phyloP scores from a whole-genome alignment of 257 asterid species.

The Solanum ossicruentum region DNA sequence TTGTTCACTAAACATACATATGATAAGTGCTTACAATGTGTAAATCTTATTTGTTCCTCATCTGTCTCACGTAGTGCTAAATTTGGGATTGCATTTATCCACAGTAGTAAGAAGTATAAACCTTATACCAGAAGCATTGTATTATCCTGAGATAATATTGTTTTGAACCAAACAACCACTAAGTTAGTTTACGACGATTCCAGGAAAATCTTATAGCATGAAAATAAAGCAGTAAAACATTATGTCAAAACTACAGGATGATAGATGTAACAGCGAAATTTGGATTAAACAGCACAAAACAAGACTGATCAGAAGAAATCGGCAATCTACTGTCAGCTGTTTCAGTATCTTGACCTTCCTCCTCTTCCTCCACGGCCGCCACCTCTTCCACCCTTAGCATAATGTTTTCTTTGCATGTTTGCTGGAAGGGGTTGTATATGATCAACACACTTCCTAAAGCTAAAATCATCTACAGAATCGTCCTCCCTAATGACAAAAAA shows the following conservation, averaged over 20 bases:
- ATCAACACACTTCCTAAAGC: conserved; percentile 92
- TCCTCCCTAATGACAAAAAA: conserved; percentile 80
- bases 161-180: background rate
- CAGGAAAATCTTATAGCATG: background rate
- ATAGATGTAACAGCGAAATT: background rate
- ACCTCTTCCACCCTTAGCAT: conserved; percentile 46
- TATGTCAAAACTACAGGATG: background rate
- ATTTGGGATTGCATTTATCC: no score
- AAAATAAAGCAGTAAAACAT: background rate
- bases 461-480: conserved; percentile 68
- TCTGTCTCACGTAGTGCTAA: no score
- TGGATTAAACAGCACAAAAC: background rate
- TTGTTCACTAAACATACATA: background rate
- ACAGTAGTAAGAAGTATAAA: no score
- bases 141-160: background rate
- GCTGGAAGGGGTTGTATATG: conserved; percentile 71
- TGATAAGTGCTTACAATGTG: background rate
- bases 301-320: background rate
- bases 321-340: background rate
- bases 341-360: conserved; percentile 27
- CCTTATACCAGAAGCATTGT: background rate
- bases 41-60: no score
- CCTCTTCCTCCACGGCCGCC: conserved; percentile 42
- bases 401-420: conserved; percentile 58
- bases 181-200: background rate